Evolutionary conservation across 78 protist genomes (phyloP).

Genomic region (slime mould (Dictyostelium discoideum)): DNA sequence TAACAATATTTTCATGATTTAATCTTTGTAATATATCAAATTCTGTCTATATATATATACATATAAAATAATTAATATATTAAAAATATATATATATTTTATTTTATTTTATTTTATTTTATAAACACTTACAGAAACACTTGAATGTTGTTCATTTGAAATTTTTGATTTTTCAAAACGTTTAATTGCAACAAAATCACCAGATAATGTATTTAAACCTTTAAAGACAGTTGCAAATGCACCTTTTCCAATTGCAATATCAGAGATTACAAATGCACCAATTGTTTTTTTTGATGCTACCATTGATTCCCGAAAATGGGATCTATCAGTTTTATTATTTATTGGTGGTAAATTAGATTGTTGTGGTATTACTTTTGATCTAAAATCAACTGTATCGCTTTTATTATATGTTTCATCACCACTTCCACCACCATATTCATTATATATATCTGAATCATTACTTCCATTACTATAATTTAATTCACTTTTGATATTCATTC

Average conservation of each 20-base stretch:
- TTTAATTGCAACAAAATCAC: constrained; percentile 72
- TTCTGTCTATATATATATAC: constrained; percentile 51
- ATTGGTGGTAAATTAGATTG: constrained; percentile 44
- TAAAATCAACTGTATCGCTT: neutral
- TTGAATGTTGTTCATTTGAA: constrained; percentile 51
- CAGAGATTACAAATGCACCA: constrained; percentile 61
- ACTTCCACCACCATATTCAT: neutral
- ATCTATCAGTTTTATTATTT: neutral
- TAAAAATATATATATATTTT: neutral
- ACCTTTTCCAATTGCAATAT: constrained; percentile 53
- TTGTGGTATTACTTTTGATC: neutral
- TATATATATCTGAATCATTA: constrained; percentile 1
- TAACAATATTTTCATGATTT: constrained; percentile 88
- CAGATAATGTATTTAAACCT: constrained; percentile 56
- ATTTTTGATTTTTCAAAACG: constrained; percentile 61
- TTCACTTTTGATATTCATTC: constrained; percentile 4
- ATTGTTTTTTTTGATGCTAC: constrained; percentile 17
- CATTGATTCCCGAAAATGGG: constrained; percentile 37
- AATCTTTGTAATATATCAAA: constrained; percentile 87
- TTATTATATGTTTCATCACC: neutral
- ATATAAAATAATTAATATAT: neutral
- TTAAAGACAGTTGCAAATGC: constrained; percentile 50
- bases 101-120: neutral
- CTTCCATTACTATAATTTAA: neutral
- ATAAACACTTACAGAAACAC: constrained; percentile 34